phyloP scores from a whole-genome alignment of 202 grass and related monocot genomes.

The Brachypodium distachyon region DNA sequence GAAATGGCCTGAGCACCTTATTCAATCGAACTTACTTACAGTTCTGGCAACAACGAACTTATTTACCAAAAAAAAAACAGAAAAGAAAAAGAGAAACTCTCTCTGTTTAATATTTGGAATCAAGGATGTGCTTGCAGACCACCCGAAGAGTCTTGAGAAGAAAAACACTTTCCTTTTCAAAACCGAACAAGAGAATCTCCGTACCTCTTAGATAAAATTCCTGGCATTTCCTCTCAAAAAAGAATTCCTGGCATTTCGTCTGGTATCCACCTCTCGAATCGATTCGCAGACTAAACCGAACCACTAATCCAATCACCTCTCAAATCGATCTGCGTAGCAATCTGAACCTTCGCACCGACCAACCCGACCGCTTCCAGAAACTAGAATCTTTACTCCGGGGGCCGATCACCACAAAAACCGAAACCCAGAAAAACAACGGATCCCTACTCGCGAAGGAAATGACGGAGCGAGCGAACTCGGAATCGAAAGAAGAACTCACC shows the following conservation, averaged over 20 bases:
- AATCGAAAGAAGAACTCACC: neutral
- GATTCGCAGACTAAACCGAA: no score
- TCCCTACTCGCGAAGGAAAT: neutral
- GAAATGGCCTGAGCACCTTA: neutral
- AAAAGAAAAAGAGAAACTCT: no score
- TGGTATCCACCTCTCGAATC: no score
- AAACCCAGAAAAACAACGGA: neutral
- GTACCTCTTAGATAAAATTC: neutral
- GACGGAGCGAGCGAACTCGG: neutral
- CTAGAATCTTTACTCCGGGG: neutral
- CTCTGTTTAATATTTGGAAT: neutral
- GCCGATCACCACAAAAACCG: neutral
- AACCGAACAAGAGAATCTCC: neutral
- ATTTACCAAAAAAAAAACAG: neutral
- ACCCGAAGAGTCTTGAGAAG: no score
- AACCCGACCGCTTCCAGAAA: neutral
- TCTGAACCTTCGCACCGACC: neutral
- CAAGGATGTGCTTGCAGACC: neutral
- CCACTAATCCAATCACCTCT: neutral
- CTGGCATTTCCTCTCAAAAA: neutral
- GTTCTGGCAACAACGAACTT: neutral
- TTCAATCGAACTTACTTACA: neutral
- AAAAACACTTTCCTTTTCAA: neutral
- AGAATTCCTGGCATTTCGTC: no score
- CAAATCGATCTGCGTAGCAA: neutral